phyloP scores from a whole-genome alignment of 2,329 filamentous ascomycete genomes.

The Colletotrichum magnum region DNA sequence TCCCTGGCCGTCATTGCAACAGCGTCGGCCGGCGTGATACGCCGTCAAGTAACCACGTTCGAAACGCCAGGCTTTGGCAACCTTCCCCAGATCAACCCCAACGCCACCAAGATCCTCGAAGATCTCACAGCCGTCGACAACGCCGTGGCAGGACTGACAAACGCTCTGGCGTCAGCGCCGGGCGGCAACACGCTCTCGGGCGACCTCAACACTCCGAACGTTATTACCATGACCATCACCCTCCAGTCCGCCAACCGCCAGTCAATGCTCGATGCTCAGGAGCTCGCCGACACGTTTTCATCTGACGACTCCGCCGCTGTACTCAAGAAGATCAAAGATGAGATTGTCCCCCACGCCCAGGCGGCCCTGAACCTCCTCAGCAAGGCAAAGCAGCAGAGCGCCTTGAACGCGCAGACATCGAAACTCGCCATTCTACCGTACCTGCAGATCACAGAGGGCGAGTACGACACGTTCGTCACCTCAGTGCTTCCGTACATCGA shows the following conservation, averaged over 20 bases:
- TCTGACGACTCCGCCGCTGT: neutral
- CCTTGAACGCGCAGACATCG: neutral
- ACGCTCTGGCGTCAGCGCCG: neutral
- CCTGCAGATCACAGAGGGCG: neutral
- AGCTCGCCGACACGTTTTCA: neutral
- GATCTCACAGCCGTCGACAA: neutral
- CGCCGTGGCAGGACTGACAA: neutral
- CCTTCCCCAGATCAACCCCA: conserved; percentile 9
- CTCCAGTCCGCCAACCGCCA: neutral
- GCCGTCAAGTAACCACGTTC: neutral
- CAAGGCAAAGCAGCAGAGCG: neutral
- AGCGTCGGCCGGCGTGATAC: conserved; percentile 5
- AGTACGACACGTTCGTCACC: neutral
- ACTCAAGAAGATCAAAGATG: conserved; percentile 6
- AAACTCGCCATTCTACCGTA: conserved; percentile 7
- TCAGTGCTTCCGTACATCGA: conserved; percentile 37
- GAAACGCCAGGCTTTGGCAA: neutral
- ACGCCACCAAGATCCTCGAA: neutral
- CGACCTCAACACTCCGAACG: neutral
- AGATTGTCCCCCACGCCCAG: neutral
- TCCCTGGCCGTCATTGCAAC: neutral
- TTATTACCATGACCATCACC: conserved; percentile 9
- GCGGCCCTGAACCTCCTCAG: neutral
- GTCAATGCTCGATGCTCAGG: conserved; percentile 12
- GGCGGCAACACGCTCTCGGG: neutral